Evolutionary conservation across 148 eudicot species (phyloP).

Genomic region (Limonium bicolor): DNA sequence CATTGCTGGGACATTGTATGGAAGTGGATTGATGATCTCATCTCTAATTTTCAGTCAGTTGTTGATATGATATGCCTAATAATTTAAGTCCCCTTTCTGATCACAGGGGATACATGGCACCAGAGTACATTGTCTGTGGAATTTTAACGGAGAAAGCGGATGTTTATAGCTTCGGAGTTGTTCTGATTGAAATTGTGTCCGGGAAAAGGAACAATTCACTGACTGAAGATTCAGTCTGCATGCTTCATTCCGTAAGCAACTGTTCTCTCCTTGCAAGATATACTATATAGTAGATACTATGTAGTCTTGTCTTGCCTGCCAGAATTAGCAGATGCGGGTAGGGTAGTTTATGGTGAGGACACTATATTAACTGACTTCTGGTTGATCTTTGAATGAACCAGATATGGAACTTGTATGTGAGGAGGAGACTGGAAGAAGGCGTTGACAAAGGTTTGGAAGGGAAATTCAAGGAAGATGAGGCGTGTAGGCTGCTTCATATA

Average conservation of each 20-base stretch:
- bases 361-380: too few species aligned
- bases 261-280: too few species aligned
- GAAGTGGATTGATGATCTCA: not conserved
- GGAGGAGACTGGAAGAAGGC: constrained; percentile 15
- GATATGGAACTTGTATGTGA: constrained; percentile 22
- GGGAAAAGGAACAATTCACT: constrained; percentile 23
- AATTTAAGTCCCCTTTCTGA: too few species aligned
- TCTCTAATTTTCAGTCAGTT: too few species aligned
- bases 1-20: constrained; percentile 57
- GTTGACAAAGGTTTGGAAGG: constrained; percentile 22
- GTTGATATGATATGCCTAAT: too few species aligned
- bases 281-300: too few species aligned
- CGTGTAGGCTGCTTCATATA: constrained; percentile 18
- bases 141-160: constrained; percentile 42
- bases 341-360: too few species aligned
- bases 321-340: too few species aligned
- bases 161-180: constrained; percentile 42
- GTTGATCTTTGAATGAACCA: constrained; percentile 2
- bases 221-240: constrained; percentile 12
- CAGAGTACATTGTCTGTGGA: constrained; percentile 39
- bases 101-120: constrained; percentile 57
- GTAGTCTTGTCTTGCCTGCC: too few species aligned
- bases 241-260: constrained; percentile 28
- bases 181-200: constrained; percentile 28
- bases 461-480: constrained; percentile 14